Conservation (phyloP, 2,329 filamentous ascomycete genomes). For the Paraphoma sp. region DNA sequence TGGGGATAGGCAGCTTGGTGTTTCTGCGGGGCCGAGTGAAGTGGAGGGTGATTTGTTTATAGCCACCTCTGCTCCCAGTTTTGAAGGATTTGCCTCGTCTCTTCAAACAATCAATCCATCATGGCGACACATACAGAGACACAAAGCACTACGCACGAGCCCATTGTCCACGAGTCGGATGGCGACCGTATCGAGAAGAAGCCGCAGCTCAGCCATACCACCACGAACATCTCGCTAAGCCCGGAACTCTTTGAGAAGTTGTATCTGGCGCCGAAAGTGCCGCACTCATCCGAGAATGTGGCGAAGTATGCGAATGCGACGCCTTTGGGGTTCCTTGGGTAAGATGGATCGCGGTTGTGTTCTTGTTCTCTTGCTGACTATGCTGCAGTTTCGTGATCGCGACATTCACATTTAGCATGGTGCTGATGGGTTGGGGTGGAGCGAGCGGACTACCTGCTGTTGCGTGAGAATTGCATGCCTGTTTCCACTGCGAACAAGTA, state of each 20-base stretch:
- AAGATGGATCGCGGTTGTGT: not conserved
- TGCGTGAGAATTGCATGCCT: conserved; percentile 22
- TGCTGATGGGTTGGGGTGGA: conserved; percentile 50
- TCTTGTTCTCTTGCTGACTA: not conserved
- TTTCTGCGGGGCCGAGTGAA: not conserved
- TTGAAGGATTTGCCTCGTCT: not conserved
- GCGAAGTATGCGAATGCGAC: conserved; percentile 33
- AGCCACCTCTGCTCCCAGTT: not conserved
- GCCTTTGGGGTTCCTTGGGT: conserved; percentile 39
- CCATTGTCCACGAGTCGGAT: conserved; percentile 8
- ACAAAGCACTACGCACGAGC: not conserved
- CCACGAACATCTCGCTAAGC: conserved; percentile 34
- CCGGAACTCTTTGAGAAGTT: conserved; percentile 40
- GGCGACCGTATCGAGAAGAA: conserved; percentile 27
- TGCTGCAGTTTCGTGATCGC: conserved; percentile 45
- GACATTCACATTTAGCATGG: conserved; percentile 50
- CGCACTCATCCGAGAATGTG: conserved; percentile 25
- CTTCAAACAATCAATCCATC: not conserved
- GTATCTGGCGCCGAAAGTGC: conserved; percentile 34
- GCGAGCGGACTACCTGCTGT: conserved; percentile 46
- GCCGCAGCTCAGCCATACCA: conserved; percentile 24
- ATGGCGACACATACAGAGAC: conserved; percentile 4
- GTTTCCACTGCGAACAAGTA: not conserved
- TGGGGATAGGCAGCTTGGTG: not conserved
- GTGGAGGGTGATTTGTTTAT: not conserved